Percentiles rank a stretch among this genome's conserved stretches.
These are phyloP conservation scores for Citrus hindsii DNA, from an alignment of 345 rosid species.

Conservation along the genomic window DNA sequence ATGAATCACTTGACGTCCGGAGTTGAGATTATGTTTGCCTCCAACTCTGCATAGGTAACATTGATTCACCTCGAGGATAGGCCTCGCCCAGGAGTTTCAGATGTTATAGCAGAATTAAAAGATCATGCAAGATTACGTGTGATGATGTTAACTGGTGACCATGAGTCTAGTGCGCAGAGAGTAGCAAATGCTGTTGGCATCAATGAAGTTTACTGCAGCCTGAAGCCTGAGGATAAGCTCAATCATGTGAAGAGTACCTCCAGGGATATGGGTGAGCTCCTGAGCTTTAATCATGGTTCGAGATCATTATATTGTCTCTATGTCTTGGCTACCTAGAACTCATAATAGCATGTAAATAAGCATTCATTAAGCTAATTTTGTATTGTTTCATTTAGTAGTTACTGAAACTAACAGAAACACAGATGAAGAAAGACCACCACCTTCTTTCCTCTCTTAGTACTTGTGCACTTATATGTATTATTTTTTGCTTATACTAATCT, in stretches of 20 bases:
- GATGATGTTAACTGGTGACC: slow-evolving; percentile 97
- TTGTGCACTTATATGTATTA: not conserved
- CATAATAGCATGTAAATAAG: not conserved
- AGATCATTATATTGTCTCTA: not conserved
- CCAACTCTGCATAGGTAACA: slow-evolving; percentile 51
- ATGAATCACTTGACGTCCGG: not conserved
- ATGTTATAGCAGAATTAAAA: slow-evolving; percentile 62
- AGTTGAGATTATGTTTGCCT: not conserved
- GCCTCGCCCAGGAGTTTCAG: slow-evolving; percentile 81
- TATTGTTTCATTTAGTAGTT: no score
- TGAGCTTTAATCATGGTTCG: slow-evolving; percentile 22
- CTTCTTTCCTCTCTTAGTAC: not conserved
- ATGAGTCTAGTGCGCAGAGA: slow-evolving; percentile 90
- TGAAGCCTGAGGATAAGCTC: slow-evolving; percentile 94
- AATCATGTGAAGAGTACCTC: slow-evolving; percentile 71
- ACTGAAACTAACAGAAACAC: no score
- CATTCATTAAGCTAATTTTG: no score
- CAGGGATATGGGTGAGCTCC: slow-evolving; percentile 64
- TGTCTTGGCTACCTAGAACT: not conserved
- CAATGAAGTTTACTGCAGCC: slow-evolving; percentile 68
- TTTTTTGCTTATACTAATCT: not conserved
- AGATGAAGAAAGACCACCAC: no score
- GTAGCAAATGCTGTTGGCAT: slow-evolving; percentile 90
- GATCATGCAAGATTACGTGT: slow-evolving; percentile 59
- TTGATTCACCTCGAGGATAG: slow-evolving; percentile 96